phyloP scores from a whole-genome alignment of 2,329 filamentous ascomycete genomes.

The Pseudogymnoascus sp. region DNA sequence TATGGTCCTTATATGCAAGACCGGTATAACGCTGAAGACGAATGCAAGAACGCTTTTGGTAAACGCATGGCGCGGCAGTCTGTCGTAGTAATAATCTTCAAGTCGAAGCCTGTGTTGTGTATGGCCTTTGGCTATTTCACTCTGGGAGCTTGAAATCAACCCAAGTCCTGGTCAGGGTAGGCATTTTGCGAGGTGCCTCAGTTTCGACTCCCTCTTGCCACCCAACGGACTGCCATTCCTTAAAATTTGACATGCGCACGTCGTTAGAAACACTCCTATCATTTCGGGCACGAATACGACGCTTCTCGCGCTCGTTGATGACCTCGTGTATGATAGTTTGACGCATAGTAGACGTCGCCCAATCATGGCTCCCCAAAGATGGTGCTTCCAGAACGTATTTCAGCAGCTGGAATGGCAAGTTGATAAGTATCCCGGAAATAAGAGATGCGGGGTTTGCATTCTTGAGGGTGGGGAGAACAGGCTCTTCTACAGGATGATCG shows the following conservation, averaged over 20 bases:
- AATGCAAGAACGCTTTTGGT: conserved; percentile 5
- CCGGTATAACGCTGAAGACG: conserved; percentile 6
- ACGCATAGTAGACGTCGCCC: conserved; percentile 38
- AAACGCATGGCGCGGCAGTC: conserved; percentile 2
- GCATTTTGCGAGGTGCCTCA: conserved; percentile 10
- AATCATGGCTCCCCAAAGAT: conserved; percentile 42
- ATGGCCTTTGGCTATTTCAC: neutral
- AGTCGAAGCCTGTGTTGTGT: neutral
- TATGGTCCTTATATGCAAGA: neutral
- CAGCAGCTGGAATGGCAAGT: conserved; percentile 58
- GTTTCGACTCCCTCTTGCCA: conserved; percentile 26
- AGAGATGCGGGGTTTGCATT: conserved; percentile 36
- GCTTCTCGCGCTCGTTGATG: conserved; percentile 48
- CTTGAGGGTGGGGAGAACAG: conserved; percentile 22
- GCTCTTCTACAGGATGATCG: conserved; percentile 42
- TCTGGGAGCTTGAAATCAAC: conserved; percentile 20
- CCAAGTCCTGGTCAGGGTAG: conserved; percentile 20
- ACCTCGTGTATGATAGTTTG: conserved; percentile 41
- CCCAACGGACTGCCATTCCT: conserved; percentile 26
- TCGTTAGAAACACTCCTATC: conserved; percentile 20
- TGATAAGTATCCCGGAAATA: conserved; percentile 55
- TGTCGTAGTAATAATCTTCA: conserved; percentile 4
- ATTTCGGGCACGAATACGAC: conserved; percentile 31
- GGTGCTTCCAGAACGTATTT: conserved; percentile 57
- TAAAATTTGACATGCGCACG: conserved; percentile 21